Evolutionary conservation across 1,284 basidiomycete species (phyloP).

Genomic region (Tausonia pullulans): DNA sequence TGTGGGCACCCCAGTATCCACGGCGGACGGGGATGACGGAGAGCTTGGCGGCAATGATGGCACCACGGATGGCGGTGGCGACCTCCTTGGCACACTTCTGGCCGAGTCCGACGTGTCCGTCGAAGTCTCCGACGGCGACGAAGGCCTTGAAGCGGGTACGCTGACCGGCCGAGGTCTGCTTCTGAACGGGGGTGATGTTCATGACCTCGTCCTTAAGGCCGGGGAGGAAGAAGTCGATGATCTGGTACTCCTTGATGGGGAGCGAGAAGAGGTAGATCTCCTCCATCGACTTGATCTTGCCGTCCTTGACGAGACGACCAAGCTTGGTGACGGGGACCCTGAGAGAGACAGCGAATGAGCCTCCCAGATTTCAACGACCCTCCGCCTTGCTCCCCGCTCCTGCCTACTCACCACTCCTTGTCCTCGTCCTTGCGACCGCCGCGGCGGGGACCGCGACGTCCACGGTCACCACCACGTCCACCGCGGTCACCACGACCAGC

Average conservation of each 20-base stretch:
- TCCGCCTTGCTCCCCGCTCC: no score
- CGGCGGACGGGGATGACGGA: constrained; percentile 91
- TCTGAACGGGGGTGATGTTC: constrained; percentile 99
- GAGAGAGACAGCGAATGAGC: constrained; percentile 6
- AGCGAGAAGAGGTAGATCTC: constrained; percentile 99
- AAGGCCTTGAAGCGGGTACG: constrained; percentile 99
- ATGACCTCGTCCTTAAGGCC: constrained; percentile 99
- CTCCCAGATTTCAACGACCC: not conserved
- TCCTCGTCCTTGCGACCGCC: constrained; percentile 97
- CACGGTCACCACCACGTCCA: constrained; percentile 64
- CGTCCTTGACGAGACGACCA: constrained; percentile 97
- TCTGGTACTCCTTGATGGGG: constrained; percentile 96
- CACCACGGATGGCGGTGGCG: constrained; percentile 96
- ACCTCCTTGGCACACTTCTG: constrained; percentile 99
- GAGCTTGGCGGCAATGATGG: constrained; percentile 94
- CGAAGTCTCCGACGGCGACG: constrained; percentile 97
- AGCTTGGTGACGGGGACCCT: constrained; percentile 99
- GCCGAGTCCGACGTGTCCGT: constrained; percentile 97
- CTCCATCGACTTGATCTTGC: constrained; percentile 99
- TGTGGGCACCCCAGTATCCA: constrained; percentile 98
- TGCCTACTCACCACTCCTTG: constrained; percentile 81
- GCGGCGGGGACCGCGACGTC: constrained; percentile 81
- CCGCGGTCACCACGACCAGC: constrained; percentile 61
- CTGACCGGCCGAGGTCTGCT: constrained; percentile 99
- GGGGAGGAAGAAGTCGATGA: constrained; percentile 94